Evolutionary conservation across 2,329 filamentous ascomycete genomes (phyloP).

Genomic region (Chaetomium strumarium): DNA sequence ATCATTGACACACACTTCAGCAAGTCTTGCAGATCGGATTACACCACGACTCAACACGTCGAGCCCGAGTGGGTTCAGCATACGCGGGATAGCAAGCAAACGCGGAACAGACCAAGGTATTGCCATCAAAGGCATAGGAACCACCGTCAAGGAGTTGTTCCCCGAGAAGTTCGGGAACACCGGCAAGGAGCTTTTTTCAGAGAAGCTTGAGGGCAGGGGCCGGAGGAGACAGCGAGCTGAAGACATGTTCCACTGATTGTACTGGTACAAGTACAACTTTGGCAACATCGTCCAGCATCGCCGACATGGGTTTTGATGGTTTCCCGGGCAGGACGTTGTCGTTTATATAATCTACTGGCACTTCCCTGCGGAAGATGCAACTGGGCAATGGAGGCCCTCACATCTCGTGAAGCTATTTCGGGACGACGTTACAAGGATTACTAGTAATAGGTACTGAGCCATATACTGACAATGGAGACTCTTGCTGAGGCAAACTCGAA

Average conservation of each 20-base stretch:
- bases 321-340: not conserved
- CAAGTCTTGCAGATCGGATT: conserved; percentile 33
- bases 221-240: conserved; percentile 61
- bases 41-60: conserved; percentile 18
- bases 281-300: no score
- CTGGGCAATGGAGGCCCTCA: not conserved
- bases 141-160: conserved; percentile 60
- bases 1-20: conserved; percentile 22
- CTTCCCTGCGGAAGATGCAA: not conserved
- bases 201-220: conserved; percentile 52
- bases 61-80: conserved; percentile 42
- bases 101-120: conserved; percentile 46
- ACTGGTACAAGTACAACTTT: no score
- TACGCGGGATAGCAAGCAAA: conserved; percentile 52
- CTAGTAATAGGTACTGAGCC: no score
- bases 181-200: conserved; percentile 64
- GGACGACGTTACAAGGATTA: no score
- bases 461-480: no score
- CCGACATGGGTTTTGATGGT: conserved; percentile 1
- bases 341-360: not conserved
- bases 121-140: conserved; percentile 61
- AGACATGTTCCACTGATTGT: conserved; percentile 60
- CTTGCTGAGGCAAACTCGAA: no score
- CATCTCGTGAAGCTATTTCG: no score
- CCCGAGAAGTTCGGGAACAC: conserved; percentile 56